Percentiles rank a stretch among this genome's conserved stretches.
phyloP scores from a whole-genome alignment of 306 rosid genomes.

The Cucumis cinereus region DNA sequence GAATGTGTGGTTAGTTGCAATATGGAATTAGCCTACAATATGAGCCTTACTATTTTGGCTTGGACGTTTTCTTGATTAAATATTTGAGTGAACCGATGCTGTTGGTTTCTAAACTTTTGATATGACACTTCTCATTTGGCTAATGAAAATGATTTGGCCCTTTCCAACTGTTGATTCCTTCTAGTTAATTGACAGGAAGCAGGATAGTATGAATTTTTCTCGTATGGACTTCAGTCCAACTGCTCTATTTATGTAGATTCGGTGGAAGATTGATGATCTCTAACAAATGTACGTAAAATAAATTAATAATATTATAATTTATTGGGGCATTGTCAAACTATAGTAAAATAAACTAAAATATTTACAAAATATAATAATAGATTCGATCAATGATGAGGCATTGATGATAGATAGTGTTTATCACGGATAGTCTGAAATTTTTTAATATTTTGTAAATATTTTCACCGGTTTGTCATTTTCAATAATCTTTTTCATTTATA shows the following conservation, averaged over 20 bases:
- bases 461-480: too few species aligned
- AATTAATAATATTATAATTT: too few species aligned
- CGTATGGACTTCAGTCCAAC: not conserved
- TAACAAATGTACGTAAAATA: too few species aligned
- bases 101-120: not conserved
- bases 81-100: not conserved
- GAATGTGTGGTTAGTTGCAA: not conserved
- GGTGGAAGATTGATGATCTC: not conserved
- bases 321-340: too few species aligned
- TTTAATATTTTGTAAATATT: too few species aligned
- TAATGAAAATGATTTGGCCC: not conserved
- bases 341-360: too few species aligned
- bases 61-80: not conserved
- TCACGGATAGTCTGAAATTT: too few species aligned
- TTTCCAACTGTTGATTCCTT: not conserved
- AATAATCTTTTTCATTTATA: too few species aligned
- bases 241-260: not conserved
- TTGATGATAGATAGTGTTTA: too few species aligned
- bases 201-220: not conserved
- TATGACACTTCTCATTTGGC: not conserved
- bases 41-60: not conserved
- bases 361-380: too few species aligned
- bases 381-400: too few species aligned
- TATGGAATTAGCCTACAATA: not conserved
- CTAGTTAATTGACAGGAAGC: not conserved